A percentile compares a stretch with the other conserved stretches of the same genome.
phyloP scores from a whole-genome alignment of 2,329 filamentous ascomycete genomes.

The Aspergillus sp. region DNA sequence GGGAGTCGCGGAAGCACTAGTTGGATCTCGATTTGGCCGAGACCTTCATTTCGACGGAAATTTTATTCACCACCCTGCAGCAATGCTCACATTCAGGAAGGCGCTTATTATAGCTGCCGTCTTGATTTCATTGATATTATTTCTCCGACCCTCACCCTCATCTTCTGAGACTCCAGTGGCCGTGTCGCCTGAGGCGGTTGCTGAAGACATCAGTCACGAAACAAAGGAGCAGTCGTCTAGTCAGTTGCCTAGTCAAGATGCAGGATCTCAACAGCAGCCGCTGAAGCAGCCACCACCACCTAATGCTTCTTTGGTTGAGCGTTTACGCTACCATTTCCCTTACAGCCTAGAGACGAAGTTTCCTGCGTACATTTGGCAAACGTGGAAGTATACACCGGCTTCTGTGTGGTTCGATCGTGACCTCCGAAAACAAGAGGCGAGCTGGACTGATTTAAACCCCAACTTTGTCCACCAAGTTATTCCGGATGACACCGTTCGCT shows the following conservation, averaged over 20 bases:
- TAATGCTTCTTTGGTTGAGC: constrained; percentile 70
- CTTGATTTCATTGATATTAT: constrained; percentile 67
- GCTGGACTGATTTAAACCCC: constrained; percentile 84
- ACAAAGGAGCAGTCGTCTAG: constrained; percentile 11
- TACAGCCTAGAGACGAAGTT: constrained; percentile 89
- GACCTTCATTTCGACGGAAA: neutral
- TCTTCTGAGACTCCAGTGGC: constrained; percentile 48
- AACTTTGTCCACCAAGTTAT: constrained; percentile 96
- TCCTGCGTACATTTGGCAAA: constrained; percentile 98
- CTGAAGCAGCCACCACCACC: constrained; percentile 71
- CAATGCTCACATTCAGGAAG: constrained; percentile 77
- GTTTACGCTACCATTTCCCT: constrained; percentile 88
- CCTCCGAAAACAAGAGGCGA: constrained; percentile 81
- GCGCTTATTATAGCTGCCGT: constrained; percentile 70
- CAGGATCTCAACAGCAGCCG: constrained; percentile 30
- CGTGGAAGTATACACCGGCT: constrained; percentile 85
- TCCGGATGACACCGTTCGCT: constrained; percentile 80
- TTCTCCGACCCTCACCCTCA: constrained; percentile 63
- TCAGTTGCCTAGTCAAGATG: constrained; percentile 12
- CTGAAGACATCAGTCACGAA: constrained; percentile 21
- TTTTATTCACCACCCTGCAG: constrained; percentile 6
- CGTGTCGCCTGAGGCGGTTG: constrained; percentile 26
- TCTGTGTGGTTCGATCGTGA: constrained; percentile 70
- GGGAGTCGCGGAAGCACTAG: constrained; percentile 16
- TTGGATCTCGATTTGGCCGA: neutral